Conservation (phyloP, 106 monocot genomes). For the Allium sativum region DNA sequence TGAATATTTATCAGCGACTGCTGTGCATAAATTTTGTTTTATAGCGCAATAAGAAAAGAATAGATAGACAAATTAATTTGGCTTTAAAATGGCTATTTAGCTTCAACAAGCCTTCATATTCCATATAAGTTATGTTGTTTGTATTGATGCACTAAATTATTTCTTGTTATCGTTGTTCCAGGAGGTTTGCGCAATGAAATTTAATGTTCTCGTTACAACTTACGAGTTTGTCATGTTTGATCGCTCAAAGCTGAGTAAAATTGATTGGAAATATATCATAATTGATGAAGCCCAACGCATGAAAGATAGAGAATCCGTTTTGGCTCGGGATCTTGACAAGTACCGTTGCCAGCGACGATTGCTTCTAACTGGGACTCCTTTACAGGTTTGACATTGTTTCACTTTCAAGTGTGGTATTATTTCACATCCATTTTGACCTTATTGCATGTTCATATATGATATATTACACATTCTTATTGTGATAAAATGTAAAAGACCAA, state of each 20-base stretch:
- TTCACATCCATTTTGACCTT: too few species aligned
- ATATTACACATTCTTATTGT: background rate
- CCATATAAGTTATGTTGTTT: too few species aligned
- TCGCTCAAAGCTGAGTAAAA: conserved; percentile 84
- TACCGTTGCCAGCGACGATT: conserved; percentile 90
- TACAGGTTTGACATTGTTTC: conserved; percentile 54
- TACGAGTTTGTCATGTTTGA: conserved; percentile 99
- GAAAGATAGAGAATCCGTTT: conserved; percentile 95
- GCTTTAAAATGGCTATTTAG: too few species aligned
- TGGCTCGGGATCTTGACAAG: conserved; percentile 93
- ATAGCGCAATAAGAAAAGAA: too few species aligned
- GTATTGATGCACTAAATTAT: background rate
- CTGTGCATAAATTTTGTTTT: too few species aligned
- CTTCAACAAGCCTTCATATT: too few species aligned
- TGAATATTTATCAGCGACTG: too few species aligned
- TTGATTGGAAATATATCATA: conserved; percentile 98
- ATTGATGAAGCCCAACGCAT: conserved; percentile 99
- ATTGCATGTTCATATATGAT: too few species aligned
- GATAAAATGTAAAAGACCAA: background rate
- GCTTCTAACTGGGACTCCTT: conserved; percentile 94
- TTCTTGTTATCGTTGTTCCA: conserved; percentile 14
- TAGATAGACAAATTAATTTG: too few species aligned
- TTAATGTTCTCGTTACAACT: conserved; percentile 94
- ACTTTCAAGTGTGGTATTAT: too few species aligned
- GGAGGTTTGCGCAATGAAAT: conserved; percentile 87